Percentiles rank a stretch among this genome's conserved stretches.
Evolutionary conservation across 2,329 filamentous ascomycete genomes (phyloP).

Genomic region (Sarocladiaceae sp.): DNA sequence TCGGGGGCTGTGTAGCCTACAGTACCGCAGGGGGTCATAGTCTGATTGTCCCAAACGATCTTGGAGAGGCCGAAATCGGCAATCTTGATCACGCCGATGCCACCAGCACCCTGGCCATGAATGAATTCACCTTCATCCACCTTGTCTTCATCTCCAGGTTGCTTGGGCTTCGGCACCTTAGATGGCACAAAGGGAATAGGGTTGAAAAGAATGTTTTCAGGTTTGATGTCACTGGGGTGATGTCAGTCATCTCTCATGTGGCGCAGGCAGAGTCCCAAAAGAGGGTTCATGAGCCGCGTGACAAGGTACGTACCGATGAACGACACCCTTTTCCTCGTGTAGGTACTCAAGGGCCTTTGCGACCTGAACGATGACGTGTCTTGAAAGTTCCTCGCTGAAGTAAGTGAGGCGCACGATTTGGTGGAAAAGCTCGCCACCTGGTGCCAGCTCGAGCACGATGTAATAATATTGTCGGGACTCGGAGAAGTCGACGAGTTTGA

Average conservation of each 20-base stretch:
- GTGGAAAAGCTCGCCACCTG: slow-evolving; percentile 94
- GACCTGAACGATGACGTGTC: slow-evolving; percentile 92
- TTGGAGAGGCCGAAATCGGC: slow-evolving; percentile 97
- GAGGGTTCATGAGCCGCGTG: too few relatives aligned
- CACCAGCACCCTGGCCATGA: slow-evolving; percentile 72
- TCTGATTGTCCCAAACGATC: slow-evolving; percentile 96
- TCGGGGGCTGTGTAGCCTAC: slow-evolving; percentile 97
- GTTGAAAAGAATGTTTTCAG: slow-evolving; percentile 92
- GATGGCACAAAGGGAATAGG: slow-evolving; percentile 77
- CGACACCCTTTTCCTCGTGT: slow-evolving; percentile 90
- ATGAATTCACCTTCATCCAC: slow-evolving; percentile 93
- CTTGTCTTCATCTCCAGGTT: slow-evolving; percentile 93
- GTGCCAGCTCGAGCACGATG: slow-evolving; percentile 90
- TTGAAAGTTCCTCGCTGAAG: slow-evolving; percentile 91
- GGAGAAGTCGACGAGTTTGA: slow-evolving; percentile 87
- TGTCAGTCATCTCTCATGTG: neutral
- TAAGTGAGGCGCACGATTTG: slow-evolving; percentile 97
- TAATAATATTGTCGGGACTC: slow-evolving; percentile 96
- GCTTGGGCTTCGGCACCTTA: slow-evolving; percentile 71
- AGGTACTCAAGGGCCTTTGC: slow-evolving; percentile 91
- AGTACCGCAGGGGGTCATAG: slow-evolving; percentile 98
- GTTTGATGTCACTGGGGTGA: slow-evolving; percentile 79
- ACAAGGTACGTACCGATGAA: slow-evolving; percentile 71
- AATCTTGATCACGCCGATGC: slow-evolving; percentile 93
- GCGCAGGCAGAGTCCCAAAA: neutral